Evolutionary conservation across 192 early-diverging fungal genomes (phyloP), one percentile per base, ranked within the genome.

Genomic region (Coemansia javaensis): DNA sequence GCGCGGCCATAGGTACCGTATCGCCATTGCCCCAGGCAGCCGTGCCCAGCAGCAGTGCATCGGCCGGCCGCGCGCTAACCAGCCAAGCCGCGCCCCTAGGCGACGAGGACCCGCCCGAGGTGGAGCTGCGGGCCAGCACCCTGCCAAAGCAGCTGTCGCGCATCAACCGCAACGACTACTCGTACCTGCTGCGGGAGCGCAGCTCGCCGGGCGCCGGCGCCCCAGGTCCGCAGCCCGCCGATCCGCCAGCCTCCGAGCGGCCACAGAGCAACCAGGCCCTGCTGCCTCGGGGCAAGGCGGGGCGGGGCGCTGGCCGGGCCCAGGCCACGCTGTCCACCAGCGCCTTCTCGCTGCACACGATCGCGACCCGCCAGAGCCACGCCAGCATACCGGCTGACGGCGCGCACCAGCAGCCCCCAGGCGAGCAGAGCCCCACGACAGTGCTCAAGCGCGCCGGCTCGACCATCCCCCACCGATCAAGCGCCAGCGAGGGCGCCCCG

Each of bases 81-180:
- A 27, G 25, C 25, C 28, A 41, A 12, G n/a, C 40, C 11, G 23
- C n/a, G n/a, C n/a, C n/a, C n/a, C n/a, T 44, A 28, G 28, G 28
- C 25, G 28, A 32, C 12, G 27, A 44, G 43, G 14, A 34, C 23
- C 16, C 20, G 5, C 51, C 34, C 5, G 17, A 17, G 15, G 13
- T 14, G 37, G 9, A 4, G n/a, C 38, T 50, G 16, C 31, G 35
- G 7, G 46, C 27, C n/a, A 55, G 40, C 48, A 62, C 49, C 36
- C 36, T 50, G 35, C 53, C 59, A 9, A 46, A 42, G 21, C 32
- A 34, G 11, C 37, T 53, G 14, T 31, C 63, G 3, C 39, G 27
- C 7, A 17, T n/a, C 10, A 59, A 58, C 25, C 52, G 54, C 59
- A 74, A 74, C 47, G 63, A 74, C 40, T 74, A 74, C 30, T 62